Evolutionary conservation across 1,284 basidiomycete genomes (phyloP), one percentile per base, ranked within the genome.

Genomic region (Sanguinoderma infundibulare): DNA sequence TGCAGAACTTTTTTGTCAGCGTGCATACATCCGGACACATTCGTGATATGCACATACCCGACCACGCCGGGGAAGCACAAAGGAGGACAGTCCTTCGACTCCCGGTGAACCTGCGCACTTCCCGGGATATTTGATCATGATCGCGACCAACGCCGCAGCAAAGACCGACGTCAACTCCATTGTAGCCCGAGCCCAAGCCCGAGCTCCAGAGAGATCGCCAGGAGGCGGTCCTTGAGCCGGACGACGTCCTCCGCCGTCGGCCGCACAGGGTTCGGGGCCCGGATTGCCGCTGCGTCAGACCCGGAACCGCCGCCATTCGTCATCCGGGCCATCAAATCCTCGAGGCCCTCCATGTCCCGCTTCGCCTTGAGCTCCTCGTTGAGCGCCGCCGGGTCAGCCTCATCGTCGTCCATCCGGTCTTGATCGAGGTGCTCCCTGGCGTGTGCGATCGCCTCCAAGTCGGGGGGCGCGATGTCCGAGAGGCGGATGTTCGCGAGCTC

Each of bases 381-480:
- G 40, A 62, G 42, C 32, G 63, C 63, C 38, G 65, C 58, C n/a
- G 61, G 69, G 36, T 64, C 63, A 42, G 66, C 70, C 14, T 65
- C 70, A 30, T 75, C 55, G n/a, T 60, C 66, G 24, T 24, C 5
- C 7, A 35, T n/a, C 17, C n/a, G 38, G n/a, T 15, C 46, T 28
- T 54, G 38, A 38, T 78, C 81, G 15, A 87, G 73, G 72, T 92
- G 90, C 62, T 87, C 82, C 51, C 79, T 79, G 5, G 87, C 89
- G 73, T 94, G 91, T 57, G 79, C 80, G 67, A 89, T 85, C 0
- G 91, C 92, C 67, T 93, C 87, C 12, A 85, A 67, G 74, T 94
- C 91, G 9, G 79, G 82, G 1, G 90, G 90, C 14, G 80, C 84
- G 62, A 94, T 81, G 65, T 91, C 88, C 15, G 83, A 79, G 60